Evolutionary conservation across 2,329 filamentous ascomycete species (phyloP).

Genomic region (Penicillium sclerotigenum): DNA sequence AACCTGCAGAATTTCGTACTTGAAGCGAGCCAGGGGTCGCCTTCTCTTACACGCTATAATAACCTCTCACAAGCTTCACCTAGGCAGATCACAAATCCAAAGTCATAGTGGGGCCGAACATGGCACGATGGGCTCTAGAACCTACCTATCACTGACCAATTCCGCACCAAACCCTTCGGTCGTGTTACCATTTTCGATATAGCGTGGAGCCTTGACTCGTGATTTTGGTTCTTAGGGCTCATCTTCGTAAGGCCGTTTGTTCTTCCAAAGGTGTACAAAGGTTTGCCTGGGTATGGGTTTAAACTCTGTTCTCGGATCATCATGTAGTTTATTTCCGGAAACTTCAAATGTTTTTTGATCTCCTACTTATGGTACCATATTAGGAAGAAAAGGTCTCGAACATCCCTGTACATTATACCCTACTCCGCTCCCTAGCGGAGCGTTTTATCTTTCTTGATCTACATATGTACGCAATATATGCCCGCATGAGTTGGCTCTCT

Average conservation of each 20-base stretch:
- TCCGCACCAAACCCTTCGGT: constrained; percentile 16
- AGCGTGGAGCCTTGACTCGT: constrained; percentile 3
- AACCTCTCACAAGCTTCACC: not conserved
- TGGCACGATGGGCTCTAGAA: constrained; percentile 21
- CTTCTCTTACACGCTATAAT: not conserved
- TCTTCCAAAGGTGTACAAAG: too few species aligned
- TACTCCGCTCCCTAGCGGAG: constrained; percentile 1
- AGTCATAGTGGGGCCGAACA: constrained; percentile 7
- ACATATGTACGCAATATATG: not conserved
- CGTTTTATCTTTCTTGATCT: not conserved
- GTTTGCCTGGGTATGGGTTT: not conserved
- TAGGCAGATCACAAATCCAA: not conserved
- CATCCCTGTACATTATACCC: constrained; percentile 5
- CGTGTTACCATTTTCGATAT: constrained; percentile 21
- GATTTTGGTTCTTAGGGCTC: constrained; percentile 1
- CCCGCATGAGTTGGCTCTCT: not conserved
- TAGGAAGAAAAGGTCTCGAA: not conserved
- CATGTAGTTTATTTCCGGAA: not conserved
- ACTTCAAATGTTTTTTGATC: not conserved
- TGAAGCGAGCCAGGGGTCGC: not conserved
- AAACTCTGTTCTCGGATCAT: not conserved
- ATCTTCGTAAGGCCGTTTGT: not conserved
- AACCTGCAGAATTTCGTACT: not conserved
- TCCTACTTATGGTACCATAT: not conserved
- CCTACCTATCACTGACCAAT: constrained; percentile 20